Conservation (phyloP, 352 stramenopile species). For the Aphanomyces astaci region DNA sequence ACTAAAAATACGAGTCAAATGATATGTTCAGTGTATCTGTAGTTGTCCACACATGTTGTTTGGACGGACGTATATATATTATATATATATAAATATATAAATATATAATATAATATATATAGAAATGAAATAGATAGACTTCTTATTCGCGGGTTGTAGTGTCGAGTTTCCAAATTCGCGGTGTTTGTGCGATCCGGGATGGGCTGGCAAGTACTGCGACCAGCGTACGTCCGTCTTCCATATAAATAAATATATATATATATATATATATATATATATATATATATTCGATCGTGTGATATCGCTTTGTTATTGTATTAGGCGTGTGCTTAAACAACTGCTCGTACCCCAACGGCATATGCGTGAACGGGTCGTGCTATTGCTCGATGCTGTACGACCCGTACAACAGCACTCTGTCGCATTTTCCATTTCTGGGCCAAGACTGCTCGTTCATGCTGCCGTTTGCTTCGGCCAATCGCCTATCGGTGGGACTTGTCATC, state of each 20-base stretch:
- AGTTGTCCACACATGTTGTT: no score
- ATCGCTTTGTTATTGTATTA: no score
- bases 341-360: constrained; percentile 92
- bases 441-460: constrained; percentile 78
- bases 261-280: no score
- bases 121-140: no score
- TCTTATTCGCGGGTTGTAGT: no score
- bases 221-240: constrained; percentile 61
- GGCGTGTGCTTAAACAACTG: constrained; percentile 96
- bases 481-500: not conserved
- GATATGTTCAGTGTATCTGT: not conserved
- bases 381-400: constrained; percentile 90
- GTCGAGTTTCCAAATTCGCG: constrained; percentile 93
- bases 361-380: constrained; percentile 85
- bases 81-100: no score
- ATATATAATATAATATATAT: no score
- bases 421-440: constrained; percentile 69
- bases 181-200: constrained; percentile 93
- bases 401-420: constrained; percentile 89
- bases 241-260: no score
- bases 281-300: no score
- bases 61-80: no score
- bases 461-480: constrained; percentile 35
- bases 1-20: not conserved
- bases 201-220: constrained; percentile 91